phyloP scores from a whole-genome alignment of 495 filamentous ascomycete genomes.

The Corynascus novoguineensis region DNA sequence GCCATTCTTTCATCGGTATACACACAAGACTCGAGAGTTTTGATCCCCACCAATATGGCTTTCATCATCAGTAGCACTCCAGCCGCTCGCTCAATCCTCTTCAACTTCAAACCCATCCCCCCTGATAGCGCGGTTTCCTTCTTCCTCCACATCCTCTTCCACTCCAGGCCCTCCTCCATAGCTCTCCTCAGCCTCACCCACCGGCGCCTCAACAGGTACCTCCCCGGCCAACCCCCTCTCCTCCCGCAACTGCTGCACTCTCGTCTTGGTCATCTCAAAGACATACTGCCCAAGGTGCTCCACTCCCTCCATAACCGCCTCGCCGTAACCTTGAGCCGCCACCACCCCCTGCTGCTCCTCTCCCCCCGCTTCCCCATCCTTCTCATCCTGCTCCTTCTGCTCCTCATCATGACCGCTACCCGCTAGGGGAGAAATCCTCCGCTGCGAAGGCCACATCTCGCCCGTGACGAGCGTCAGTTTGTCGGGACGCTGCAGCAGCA shows the following conservation, averaged over 20 bases:
- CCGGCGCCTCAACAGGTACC: constrained; percentile 36
- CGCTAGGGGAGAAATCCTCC: constrained; percentile 29
- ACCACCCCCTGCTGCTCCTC: background rate
- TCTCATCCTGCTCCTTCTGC: constrained; percentile 32
- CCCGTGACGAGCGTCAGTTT: constrained; percentile 75
- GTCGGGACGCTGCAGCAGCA: constrained; percentile 64
- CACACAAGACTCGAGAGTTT: too few species aligned
- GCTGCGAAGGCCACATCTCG: constrained; percentile 74
- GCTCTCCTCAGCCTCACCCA: constrained; percentile 18
- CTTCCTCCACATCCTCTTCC: constrained; percentile 35
- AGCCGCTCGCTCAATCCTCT: constrained; percentile 17
- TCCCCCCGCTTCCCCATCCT: constrained; percentile 36
- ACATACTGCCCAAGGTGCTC: constrained; percentile 97
- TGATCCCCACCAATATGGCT: background rate
- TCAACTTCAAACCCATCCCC: constrained; percentile 32
- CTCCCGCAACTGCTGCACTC: constrained; percentile 51
- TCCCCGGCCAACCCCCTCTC: constrained; percentile 35
- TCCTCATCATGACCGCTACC: background rate
- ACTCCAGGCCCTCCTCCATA: constrained; percentile 13
- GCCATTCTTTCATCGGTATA: background rate
- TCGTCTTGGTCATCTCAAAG: constrained; percentile 90
- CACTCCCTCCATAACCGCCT: constrained; percentile 74
- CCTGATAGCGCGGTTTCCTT: constrained; percentile 30
- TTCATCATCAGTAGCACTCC: too few species aligned
- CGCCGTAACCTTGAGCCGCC: constrained; percentile 31